Base-by-base conservation (phyloP, 192 early-diverging fungal genomes). In the Dissophora ornata region DNA sequence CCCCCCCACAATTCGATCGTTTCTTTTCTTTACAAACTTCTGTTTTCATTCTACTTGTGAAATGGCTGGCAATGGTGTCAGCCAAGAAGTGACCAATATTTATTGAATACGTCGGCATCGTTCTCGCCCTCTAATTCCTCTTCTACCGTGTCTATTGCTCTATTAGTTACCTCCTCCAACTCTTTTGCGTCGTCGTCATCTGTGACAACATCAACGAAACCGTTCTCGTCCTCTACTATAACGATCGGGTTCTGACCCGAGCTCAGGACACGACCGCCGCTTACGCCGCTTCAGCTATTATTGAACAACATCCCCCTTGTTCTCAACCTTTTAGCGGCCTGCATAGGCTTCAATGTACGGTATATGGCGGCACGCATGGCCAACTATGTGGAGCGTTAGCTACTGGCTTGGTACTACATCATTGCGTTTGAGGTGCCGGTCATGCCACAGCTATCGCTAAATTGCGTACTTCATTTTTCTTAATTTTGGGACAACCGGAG, bases 301-400 rank as follows among this genome's bases (percentile, higher is more conserved):
- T 77, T 67, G 73, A 67, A 44, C 73, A 67, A 4, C 60, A 40
- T 38, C 0, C 65, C 64, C 2, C 19, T 65, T 1, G 34, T 44
- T 0, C 44, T 77, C 30, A 57, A 15, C 34, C 38, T 60, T 0
- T 38, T 77, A n/a, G 57, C 63, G 2, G 30, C 50, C 2, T 61
- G 63, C 29, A 77, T 77, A 57, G 57, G 57, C 1, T 61, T 77
- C 26, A 58, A 77, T n/a, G 59, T 77, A 28, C 67, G 71, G 71
- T 49, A 30, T 19, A 26, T 77, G 32, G 65, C 67, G 10, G 73
- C 67, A 21, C 21, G 53, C 24, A 32, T 33, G 15, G 44, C 29
- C 40, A 40, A 44, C 11, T 19, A 56, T 9, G 52, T 15, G 0
- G 73, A 77, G 32, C 53, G 57, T 9, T 45, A 77, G 46, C 4